Evolutionary conservation across 805 yeast genomes (phyloP).

Genomic region (Debaryomyces castellii): DNA sequence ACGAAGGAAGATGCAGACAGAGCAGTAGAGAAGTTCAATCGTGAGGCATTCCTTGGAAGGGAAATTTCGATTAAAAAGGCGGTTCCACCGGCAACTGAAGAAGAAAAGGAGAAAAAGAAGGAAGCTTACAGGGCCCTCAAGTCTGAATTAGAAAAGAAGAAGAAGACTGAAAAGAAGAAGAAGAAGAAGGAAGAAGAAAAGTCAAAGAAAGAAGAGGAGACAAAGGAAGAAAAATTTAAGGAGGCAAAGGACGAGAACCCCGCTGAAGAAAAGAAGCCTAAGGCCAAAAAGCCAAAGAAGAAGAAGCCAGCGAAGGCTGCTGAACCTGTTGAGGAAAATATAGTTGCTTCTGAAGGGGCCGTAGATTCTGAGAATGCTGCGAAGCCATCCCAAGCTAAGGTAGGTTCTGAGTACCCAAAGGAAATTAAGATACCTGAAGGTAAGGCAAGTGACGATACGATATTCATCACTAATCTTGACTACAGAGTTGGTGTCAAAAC

Average conservation of each 20-base stretch:
- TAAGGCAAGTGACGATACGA: conserved; percentile 53
- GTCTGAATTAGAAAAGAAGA: conserved; percentile 16
- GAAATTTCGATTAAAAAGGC: conserved; percentile 54
- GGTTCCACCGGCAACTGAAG: conserved; percentile 49
- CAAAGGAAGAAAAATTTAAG: conserved; percentile 7
- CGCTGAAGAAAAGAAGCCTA: neutral
- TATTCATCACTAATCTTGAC: conserved; percentile 62
- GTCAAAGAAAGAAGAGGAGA: conserved; percentile 14
- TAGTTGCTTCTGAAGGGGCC: neutral
- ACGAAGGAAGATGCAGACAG: conserved; percentile 43
- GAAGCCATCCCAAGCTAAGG: conserved; percentile 4
- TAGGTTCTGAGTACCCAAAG: conserved; percentile 6
- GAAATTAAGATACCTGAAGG: conserved; percentile 42
- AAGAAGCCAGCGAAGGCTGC: neutral
- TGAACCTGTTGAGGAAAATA: neutral
- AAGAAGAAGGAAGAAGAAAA: conserved; percentile 17
- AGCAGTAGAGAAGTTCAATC: conserved; percentile 43
- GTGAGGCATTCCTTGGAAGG: conserved; percentile 45
- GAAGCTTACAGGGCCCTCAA: conserved; percentile 32
- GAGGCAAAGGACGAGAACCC: neutral
- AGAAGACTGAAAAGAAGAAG: conserved; percentile 17
- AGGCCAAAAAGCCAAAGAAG: conserved; percentile 3
- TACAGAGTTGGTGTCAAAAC: conserved; percentile 47
- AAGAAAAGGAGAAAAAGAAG: conserved; percentile 37
- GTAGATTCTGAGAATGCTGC: neutral